Evolutionary conservation across 352 stramenopile genomes (phyloP).

Genomic region (Pythium phragmitis): DNA sequence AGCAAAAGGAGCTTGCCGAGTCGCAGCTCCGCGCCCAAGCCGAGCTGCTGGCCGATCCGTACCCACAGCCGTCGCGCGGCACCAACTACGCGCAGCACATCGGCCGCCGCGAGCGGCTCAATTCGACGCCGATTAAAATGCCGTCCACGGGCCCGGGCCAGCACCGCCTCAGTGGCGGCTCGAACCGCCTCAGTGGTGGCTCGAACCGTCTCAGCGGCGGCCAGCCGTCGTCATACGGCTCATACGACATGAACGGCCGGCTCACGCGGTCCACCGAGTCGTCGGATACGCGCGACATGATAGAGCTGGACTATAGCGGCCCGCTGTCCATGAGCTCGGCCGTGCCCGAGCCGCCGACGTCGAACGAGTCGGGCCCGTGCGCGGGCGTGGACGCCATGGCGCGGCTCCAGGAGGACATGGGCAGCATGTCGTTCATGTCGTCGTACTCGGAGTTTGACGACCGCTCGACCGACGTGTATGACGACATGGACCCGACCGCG

Average conservation of each 20-base stretch:
- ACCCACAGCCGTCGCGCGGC: background rate
- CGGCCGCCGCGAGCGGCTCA: constrained; percentile 46
- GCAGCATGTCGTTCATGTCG: constrained; percentile 35
- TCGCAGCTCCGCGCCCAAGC: constrained; percentile 69
- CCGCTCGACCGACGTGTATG: constrained; percentile 24
- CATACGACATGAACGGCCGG: constrained; percentile 19
- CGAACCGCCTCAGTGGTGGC: background rate
- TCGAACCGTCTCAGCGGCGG: background rate
- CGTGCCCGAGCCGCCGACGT: constrained; percentile 24
- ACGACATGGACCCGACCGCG: constrained; percentile 16
- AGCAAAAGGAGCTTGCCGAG: constrained; percentile 83
- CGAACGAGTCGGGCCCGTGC: constrained; percentile 9
- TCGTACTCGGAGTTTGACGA: constrained; percentile 40
- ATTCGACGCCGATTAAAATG: constrained; percentile 63
- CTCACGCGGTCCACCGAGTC: constrained; percentile 22
- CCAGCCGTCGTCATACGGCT: constrained; percentile 5
- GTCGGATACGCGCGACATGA: constrained; percentile 20
- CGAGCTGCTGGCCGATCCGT: constrained; percentile 48
- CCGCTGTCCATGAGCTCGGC: constrained; percentile 21
- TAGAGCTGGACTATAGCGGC: constrained; percentile 23
- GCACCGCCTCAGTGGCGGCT: background rate
- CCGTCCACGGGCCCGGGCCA: constrained; percentile 8
- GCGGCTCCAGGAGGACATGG: constrained; percentile 28
- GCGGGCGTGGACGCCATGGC: constrained; percentile 10
- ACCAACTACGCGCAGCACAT: background rate